Base-by-base conservation (phyloP, 2,329 filamentous ascomycete species). In the Lecanicillium sp. region DNA sequence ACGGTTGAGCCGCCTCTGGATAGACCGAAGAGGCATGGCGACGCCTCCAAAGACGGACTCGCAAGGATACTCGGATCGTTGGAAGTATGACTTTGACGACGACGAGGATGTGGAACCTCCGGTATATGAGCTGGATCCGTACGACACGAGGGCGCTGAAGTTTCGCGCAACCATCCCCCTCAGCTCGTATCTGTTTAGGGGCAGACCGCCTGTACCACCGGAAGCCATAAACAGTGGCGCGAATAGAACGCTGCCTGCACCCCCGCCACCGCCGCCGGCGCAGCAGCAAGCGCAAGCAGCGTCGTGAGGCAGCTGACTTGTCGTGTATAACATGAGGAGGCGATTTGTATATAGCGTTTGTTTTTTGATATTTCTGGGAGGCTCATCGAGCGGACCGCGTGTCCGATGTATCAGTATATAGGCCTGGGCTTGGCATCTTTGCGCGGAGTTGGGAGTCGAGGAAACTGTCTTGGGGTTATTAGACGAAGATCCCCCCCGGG, bases 1-100 rank as follows among this genome's bases (percentile, higher is more conserved):
- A 46, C 85, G 91, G 56, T 77, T 90, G 53, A 89, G 90, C 54
- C 83, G 91, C 32, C 66, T 95, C 56, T 89, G 90, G 78, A 88
- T 97, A 56, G 93, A 97, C 67, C 84, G 90, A 57, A 83, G 87
- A 56, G 83, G 84, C 48, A 71, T 89, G 61, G 52, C 65, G 36
- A 76, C 71, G 44, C 69, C 71, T 51, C 70, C 66, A 61, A 71
- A 67, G 63, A 65, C 65, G 60, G 67, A 75, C 32, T 59, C 63
- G 37, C 63, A 66, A 20, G 62, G 73, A 42, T 67, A 75, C 49
- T 70, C 67, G 21, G 87, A 91, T 61, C 79, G 83, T 52, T 95
- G 86, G 78, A 94, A 90, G 67, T 95, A 88, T 68, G 88, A 94
- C 60, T 83, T 84, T 21, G 87, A 95, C 58, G 87, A 90, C 52